A percentile compares a stretch with the other conserved stretches of the same genome.
These are phyloP conservation scores for Neurospora tetraspora DNA, from an alignment of 495 filamentous ascomycete species.

Conservation along the genomic window DNA sequence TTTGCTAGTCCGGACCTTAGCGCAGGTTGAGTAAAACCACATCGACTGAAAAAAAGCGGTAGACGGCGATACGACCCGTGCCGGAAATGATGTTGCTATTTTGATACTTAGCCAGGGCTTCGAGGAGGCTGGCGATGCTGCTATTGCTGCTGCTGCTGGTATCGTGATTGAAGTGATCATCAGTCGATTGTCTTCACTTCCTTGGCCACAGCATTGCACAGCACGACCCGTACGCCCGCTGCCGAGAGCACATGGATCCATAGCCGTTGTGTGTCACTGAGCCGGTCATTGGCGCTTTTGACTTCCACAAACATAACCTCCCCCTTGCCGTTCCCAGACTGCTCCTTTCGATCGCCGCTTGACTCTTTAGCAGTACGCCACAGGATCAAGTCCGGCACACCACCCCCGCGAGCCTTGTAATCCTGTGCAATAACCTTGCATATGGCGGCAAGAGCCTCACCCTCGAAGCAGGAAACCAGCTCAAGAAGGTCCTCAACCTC, in stretches of 20 bases:
- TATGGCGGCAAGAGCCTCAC: conserved; percentile 67
- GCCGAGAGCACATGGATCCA: conserved; percentile 91
- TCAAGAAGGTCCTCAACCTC: conserved; percentile 70
- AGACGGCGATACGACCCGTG: neutral
- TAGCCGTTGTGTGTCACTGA: conserved; percentile 91
- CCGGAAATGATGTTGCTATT: neutral
- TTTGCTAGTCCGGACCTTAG: too few species aligned
- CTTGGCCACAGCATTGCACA: conserved; percentile 79
- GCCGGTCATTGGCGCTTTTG: conserved; percentile 87
- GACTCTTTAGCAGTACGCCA: conserved; percentile 44
- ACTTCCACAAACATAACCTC: conserved; percentile 84
- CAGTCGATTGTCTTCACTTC: conserved; percentile 41
- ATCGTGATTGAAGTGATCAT: neutral
- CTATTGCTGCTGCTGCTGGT: neutral
- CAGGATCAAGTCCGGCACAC: conserved; percentile 87
- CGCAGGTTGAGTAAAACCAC: too few species aligned
- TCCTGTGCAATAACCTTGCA: conserved; percentile 95
- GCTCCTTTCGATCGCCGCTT: conserved; percentile 18
- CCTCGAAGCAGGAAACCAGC: conserved; percentile 69
- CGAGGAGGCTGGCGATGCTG: neutral
- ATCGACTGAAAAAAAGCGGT: too few species aligned
- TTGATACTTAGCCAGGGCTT: neutral
- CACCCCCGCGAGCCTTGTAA: conserved; percentile 75
- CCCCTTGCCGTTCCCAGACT: conserved; percentile 12
- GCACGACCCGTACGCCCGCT: conserved; percentile 74